Percentiles rank a stretch among this genome's conserved stretches.
Conservation (phyloP, 1,284 basidiomycete species). For the Schizophyllum amplum region DNA sequence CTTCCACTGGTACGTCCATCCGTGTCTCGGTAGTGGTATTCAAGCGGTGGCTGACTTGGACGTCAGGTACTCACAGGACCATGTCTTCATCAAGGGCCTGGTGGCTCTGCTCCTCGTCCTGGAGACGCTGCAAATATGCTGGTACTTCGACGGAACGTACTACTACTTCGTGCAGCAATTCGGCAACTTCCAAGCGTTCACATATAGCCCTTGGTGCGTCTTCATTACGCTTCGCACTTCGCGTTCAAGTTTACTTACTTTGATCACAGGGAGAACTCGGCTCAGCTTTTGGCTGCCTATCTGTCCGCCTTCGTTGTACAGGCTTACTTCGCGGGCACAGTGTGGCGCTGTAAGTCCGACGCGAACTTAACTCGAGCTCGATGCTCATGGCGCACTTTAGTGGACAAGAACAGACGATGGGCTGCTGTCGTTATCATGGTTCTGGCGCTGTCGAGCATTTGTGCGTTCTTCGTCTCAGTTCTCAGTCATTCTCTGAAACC, state of each 20-base stretch:
- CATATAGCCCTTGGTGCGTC: slow-evolving; percentile 12
- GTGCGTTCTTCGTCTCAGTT: not conserved
- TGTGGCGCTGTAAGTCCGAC: not conserved
- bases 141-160: slow-evolving; percentile 14
- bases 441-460: not conserved
- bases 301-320: slow-evolving; percentile 17
- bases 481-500: not conserved
- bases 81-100: not conserved
- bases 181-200: slow-evolving; percentile 11
- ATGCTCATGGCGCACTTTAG: not conserved
- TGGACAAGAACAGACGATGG: not conserved
- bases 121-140: slow-evolving; percentile 15
- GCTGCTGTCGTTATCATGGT: not conserved
- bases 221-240: slow-evolving; percentile 7
- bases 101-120: slow-evolving; percentile 1
- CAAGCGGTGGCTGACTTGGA: slow-evolving; percentile 5
- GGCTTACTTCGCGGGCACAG: slow-evolving; percentile 9
- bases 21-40: slow-evolving; percentile 14
- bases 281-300: slow-evolving; percentile 4
- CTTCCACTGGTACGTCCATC: slow-evolving; percentile 16
- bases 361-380: not conserved
- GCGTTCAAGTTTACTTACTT: slow-evolving; percentile 5
- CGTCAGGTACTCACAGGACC: not conserved
- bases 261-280: not conserved
- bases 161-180: slow-evolving; percentile 14